Conservation (phyloP, 352 stramenopile genomes). For the Phytophthora cryptogea region DNA sequence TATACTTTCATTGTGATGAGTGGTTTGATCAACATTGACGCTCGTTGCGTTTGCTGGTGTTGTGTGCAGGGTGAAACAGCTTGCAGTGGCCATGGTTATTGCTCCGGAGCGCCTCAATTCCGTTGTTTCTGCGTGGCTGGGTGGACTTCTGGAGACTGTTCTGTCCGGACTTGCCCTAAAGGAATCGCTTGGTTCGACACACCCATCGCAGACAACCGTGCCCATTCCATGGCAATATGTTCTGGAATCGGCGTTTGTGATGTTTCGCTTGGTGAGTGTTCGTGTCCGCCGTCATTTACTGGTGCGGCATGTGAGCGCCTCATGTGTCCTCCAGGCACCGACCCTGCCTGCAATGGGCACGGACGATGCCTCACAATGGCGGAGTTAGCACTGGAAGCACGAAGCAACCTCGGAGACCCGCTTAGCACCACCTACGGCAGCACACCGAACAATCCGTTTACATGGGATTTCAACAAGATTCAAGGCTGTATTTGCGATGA, state of each 20-base stretch:
- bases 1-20: not conserved
- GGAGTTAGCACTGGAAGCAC: conserved; percentile 55
- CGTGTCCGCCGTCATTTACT: conserved; percentile 64
- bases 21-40: not conserved
- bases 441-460: conserved; percentile 67
- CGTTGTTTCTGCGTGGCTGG: conserved; percentile 66
- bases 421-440: conserved; percentile 60
- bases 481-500: conserved; percentile 88
- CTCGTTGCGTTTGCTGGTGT: not conserved
- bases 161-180: conserved; percentile 61
- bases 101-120: conserved; percentile 66
- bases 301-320: conserved; percentile 75
- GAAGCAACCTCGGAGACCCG: conserved; percentile 52
- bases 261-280: conserved; percentile 57
- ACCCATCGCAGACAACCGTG: conserved; percentile 51
- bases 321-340: conserved; percentile 57
- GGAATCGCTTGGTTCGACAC: conserved; percentile 77
- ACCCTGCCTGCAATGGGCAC: conserved; percentile 60
- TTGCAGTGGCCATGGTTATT: conserved; percentile 81
- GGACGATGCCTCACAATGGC: conserved; percentile 75
- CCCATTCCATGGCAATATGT: conserved; percentile 58
- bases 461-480: conserved; percentile 90
- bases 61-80: conserved; percentile 49
- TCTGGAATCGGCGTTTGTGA: conserved; percentile 77
- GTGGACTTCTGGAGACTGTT: conserved; percentile 74